Conservation (phyloP, 2,329 filamentous ascomycete genomes). For the Ophiostoma ips region DNA sequence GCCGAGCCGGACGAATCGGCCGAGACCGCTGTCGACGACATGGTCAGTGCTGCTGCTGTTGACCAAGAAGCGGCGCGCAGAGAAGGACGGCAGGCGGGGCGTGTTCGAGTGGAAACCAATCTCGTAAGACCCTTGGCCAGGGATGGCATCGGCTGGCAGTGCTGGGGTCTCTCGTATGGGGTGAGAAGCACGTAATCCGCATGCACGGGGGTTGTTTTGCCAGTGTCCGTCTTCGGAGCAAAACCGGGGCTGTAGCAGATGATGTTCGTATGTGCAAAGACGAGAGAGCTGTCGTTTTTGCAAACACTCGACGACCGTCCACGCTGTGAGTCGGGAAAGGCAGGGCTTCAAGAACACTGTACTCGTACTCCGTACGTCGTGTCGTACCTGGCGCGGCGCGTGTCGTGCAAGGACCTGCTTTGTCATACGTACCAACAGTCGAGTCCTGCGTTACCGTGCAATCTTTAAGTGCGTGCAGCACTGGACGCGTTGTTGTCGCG, state of each 20-base stretch:
- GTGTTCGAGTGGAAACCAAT: slow-evolving; percentile 8
- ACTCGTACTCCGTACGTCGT: no score
- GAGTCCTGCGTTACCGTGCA: no score
- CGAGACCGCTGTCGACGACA: background rate
- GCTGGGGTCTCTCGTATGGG: background rate
- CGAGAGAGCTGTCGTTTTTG: no score
- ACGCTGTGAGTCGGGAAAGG: no score
- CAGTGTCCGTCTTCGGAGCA: slow-evolving; percentile 2
- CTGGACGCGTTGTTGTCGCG: slow-evolving; percentile 8
- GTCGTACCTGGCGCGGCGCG: background rate
- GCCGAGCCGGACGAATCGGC: slow-evolving; percentile 7
- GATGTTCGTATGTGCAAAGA: no score
- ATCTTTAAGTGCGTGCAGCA: slow-evolving; percentile 6
- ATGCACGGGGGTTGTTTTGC: no score
- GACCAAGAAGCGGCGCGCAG: slow-evolving; percentile 8
- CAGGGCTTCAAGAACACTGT: no score
- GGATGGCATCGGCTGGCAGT: slow-evolving; percentile 7
- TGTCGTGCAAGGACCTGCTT: background rate
- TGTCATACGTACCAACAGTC: background rate
- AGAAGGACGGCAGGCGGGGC: slow-evolving; percentile 1
- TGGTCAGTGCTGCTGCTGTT: slow-evolving; percentile 9
- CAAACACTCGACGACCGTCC: no score
- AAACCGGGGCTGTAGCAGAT: no score
- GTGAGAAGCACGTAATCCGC: no score
- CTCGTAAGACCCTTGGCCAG: slow-evolving; percentile 6